phyloP scores from a whole-genome alignment of 495 filamentous ascomycete species.

The Penicillium alfredii region DNA sequence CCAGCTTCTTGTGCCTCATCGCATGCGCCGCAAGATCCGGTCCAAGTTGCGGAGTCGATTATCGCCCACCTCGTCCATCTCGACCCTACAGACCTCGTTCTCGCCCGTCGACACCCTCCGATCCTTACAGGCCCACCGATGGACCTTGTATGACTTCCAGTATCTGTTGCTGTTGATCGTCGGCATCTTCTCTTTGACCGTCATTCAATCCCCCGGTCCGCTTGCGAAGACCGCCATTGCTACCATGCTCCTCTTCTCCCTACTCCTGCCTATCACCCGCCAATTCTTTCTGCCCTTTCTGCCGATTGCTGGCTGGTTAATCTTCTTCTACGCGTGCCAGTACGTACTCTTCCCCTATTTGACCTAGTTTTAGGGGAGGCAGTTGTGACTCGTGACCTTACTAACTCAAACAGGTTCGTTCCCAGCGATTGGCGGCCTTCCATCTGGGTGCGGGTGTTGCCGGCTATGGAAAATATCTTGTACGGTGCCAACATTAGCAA shows the following conservation, averaged over 20 bases:
- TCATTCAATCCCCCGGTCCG: slow-evolving; percentile 68
- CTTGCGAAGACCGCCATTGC: slow-evolving; percentile 64
- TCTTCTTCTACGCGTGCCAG: slow-evolving; percentile 88
- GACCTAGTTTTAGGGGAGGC: neutral
- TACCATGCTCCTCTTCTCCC: slow-evolving; percentile 58
- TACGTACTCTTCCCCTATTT: slow-evolving; percentile 43
- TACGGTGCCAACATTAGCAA: slow-evolving; percentile 96
- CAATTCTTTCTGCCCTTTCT: slow-evolving; percentile 89
- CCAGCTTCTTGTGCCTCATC: slow-evolving; percentile 56
- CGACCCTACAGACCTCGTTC: slow-evolving; percentile 75
- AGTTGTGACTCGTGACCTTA: slow-evolving; percentile 12
- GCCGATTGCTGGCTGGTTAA: slow-evolving; percentile 73
- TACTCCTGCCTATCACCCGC: slow-evolving; percentile 77
- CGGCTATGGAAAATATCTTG: slow-evolving; percentile 92
- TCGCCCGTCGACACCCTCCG: slow-evolving; percentile 66
- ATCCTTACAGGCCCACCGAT: slow-evolving; percentile 66
- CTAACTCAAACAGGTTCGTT: slow-evolving; percentile 58
- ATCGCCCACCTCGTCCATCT: slow-evolving; percentile 65
- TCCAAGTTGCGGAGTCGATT: slow-evolving; percentile 67
- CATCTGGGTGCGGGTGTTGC: slow-evolving; percentile 91
- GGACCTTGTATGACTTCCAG: slow-evolving; percentile 83
- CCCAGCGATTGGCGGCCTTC: slow-evolving; percentile 76
- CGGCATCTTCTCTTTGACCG: slow-evolving; percentile 72
- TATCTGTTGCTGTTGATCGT: slow-evolving; percentile 68
- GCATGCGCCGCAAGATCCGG: slow-evolving; percentile 64